Evolutionary conservation across 192 early-diverging fungal species (phyloP).

Genomic region (Backusella tuberculispora): DNA sequence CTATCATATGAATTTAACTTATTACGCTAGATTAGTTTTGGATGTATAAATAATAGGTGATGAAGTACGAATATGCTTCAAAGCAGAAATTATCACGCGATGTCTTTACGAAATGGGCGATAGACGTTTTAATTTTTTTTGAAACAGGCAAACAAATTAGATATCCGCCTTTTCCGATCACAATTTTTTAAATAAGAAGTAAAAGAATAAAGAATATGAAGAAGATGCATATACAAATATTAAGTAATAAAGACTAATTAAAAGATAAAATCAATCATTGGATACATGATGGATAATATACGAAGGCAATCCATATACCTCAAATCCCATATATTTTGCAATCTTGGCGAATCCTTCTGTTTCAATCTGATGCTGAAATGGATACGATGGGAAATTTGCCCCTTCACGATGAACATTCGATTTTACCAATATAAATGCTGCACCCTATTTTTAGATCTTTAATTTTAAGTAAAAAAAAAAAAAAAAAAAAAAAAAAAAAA

Average conservation of each 20-base stretch:
- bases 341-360: constrained; percentile 65
- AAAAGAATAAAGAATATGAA: neutral
- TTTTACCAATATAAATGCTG: constrained; percentile 57
- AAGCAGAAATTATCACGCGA: neutral
- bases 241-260: neutral
- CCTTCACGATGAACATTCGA: constrained; percentile 58
- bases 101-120: neutral
- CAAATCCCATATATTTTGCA: constrained; percentile 58
- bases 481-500: constrained; percentile 3
- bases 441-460: constrained; percentile 45
- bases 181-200: neutral
- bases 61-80: neutral
- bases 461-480: constrained; percentile 33
- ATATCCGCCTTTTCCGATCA: neutral
- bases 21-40: neutral
- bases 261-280: constrained; percentile 1
- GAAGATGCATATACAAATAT: neutral
- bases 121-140: neutral
- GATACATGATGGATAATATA: constrained; percentile 53
- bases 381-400: constrained; percentile 54
- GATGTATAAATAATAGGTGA: too few species aligned
- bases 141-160: neutral
- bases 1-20: neutral
- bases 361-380: constrained; percentile 61
- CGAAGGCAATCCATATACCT: constrained; percentile 53